These are phyloP conservation scores for Phycomyces blakesleeanus DNA, from an alignment of 192 early-diverging fungal species.

Conservation along the genomic window DNA sequence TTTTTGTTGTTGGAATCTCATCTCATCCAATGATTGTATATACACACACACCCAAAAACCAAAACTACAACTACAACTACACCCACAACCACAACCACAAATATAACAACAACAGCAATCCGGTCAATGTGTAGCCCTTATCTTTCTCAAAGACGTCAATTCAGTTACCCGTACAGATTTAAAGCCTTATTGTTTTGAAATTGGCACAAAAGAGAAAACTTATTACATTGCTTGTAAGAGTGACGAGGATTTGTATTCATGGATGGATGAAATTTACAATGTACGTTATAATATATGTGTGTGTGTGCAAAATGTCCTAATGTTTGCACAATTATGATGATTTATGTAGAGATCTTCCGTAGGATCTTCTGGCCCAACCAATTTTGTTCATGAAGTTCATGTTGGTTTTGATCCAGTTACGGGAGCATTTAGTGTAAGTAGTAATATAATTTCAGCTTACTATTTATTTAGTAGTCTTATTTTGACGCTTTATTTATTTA, in stretches of 20 bases:
- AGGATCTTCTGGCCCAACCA: slow-evolving; percentile 77
- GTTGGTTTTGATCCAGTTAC: slow-evolving; percentile 62
- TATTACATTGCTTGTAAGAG: slow-evolving; percentile 90
- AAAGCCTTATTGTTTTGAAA: slow-evolving; percentile 92
- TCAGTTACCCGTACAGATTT: slow-evolving; percentile 83
- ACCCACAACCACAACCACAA: no score
- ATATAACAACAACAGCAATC: slow-evolving; percentile 73
- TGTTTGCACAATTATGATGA: neutral
- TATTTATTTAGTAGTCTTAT: no score
- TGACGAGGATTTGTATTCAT: slow-evolving; percentile 96
- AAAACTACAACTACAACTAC: no score
- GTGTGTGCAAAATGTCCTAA: no score
- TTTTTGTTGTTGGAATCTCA: neutral
- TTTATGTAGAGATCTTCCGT: slow-evolving; percentile 66
- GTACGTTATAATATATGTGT: no score
- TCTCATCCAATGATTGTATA: neutral
- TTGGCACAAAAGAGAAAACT: slow-evolving; percentile 89
- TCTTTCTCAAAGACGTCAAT: slow-evolving; percentile 92
- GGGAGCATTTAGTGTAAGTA: slow-evolving; percentile 54
- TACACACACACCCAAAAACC: no score
- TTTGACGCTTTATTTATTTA: no score
- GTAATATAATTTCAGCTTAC: no score
- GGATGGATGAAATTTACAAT: slow-evolving; percentile 98
- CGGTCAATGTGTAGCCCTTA: slow-evolving; percentile 80
- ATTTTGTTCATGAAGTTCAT: slow-evolving; percentile 86